Evolutionary conservation across 495 filamentous ascomycete species (phyloP).

Genomic region (Penicillium atrosanguineum): DNA sequence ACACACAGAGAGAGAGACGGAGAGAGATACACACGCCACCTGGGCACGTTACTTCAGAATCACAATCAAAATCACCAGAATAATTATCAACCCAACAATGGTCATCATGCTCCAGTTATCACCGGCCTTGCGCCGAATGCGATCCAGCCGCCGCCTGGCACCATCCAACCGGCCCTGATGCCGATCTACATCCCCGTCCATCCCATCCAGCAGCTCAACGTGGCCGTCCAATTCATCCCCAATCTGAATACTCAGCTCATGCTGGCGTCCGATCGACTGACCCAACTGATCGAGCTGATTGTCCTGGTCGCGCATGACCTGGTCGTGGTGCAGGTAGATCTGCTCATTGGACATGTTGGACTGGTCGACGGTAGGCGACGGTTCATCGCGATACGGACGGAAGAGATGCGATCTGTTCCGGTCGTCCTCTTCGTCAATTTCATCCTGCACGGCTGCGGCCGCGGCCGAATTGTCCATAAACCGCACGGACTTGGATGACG

Average conservation of each 20-base stretch:
- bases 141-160: conserved; percentile 66
- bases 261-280: conserved; percentile 82
- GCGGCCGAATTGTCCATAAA: conserved; percentile 69
- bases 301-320: conserved; percentile 81
- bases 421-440: conserved; percentile 46
- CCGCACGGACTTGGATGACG: conserved; percentile 75
- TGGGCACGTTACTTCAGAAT: conserved; percentile 60
- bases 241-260: conserved; percentile 92
- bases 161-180: conserved; percentile 72
- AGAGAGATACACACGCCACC: too few relatives aligned
- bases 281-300: conserved; percentile 87
- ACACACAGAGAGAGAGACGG: too few relatives aligned
- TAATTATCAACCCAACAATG: conserved; percentile 71
- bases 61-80: conserved; percentile 74
- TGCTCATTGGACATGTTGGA: conserved; percentile 74
- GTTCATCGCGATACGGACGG: conserved; percentile 59
- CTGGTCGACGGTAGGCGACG: conserved; percentile 62
- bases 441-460: conserved; percentile 33
- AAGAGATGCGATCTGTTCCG: conserved; percentile 61
- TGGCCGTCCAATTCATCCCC: conserved; percentile 94
- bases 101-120: conserved; percentile 79
- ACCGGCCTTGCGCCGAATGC: conserved; percentile 67
- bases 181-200: conserved; percentile 77
- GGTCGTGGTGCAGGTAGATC: conserved; percentile 79
- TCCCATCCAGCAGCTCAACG: conserved; percentile 81